Evolutionary conservation across 78 protist species (phyloP).

Genomic region (Dictyostelium firmibasis): DNA sequence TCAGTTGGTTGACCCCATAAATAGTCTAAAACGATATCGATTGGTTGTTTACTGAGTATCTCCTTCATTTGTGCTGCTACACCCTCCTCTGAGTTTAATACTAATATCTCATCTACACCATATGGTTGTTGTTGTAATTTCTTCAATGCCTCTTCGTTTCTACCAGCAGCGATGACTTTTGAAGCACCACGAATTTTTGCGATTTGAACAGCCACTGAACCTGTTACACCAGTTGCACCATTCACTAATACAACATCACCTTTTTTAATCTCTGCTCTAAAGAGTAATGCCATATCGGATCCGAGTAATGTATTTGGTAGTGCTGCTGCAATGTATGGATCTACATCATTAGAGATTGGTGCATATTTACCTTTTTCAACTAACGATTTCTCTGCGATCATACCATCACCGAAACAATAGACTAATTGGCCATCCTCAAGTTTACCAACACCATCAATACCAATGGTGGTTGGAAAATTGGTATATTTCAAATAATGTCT

Average conservation of each 20-base stretch:
- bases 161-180: conserved; percentile 24
- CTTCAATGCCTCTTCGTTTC: background rate
- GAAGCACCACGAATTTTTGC: conserved; percentile 38
- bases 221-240: conserved; percentile 76
- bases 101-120: background rate
- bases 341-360: background rate
- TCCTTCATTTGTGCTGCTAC: background rate
- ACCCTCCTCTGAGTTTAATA: background rate
- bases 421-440: conserved; percentile 20
- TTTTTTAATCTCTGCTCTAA: conserved; percentile 14
- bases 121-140: background rate
- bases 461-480: conserved; percentile 31
- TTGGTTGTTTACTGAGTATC: background rate
- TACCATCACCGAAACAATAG: conserved; percentile 51
- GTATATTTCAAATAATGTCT: conserved; percentile 32
- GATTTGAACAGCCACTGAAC: conserved; percentile 38
- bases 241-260: conserved; percentile 23
- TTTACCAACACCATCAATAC: conserved; percentile 53
- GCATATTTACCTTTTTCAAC: conserved; percentile 15
- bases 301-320: conserved; percentile 53
- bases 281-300: conserved; percentile 31
- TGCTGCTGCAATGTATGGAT: conserved; percentile 47
- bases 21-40: conserved; percentile 27
- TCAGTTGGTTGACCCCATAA: conserved; percentile 34
- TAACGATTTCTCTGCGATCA: conserved; percentile 56